Evolutionary conservation across 75 land plant species (phyloP).

Genomic region (Chamaecyparis obtusa): DNA sequence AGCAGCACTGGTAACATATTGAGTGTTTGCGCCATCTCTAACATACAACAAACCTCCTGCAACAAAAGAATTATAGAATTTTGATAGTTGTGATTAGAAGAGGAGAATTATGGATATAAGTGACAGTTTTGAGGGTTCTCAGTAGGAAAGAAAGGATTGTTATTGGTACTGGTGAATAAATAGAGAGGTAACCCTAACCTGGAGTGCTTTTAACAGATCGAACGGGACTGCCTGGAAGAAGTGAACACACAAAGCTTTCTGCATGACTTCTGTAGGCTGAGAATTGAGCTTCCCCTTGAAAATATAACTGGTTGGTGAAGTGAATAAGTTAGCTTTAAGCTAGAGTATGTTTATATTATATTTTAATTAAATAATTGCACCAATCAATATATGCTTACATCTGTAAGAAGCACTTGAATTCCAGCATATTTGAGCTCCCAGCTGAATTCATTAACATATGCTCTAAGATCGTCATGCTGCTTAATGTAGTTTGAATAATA

Average conservation of each 20-base stretch:
- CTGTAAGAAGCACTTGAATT: conserved; percentile 49
- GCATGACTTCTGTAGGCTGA: conserved; percentile 50
- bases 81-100: no score
- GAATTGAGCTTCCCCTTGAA: conserved; percentile 48
- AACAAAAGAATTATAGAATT: neutral
- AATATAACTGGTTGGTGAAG: conserved; percentile 37
- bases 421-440: conserved; percentile 78
- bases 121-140: no score
- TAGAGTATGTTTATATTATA: no score
- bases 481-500: conserved; percentile 38
- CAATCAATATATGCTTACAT: conserved; percentile 15
- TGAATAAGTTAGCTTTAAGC: neutral
- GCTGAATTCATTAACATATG: conserved; percentile 50
- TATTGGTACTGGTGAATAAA: conserved; percentile 20
- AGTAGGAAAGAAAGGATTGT: conserved; percentile 11
- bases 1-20: conserved; percentile 68
- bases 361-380: neutral
- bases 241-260: conserved; percentile 65
- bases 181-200: conserved; percentile 25
- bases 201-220: no score
- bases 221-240: conserved; percentile 41
- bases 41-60: conserved; percentile 72
- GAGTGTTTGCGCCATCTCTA: conserved; percentile 83
- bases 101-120: no score
- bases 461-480: conserved; percentile 34